Percentiles rank a stretch among this genome's conserved stretches.
phyloP scores from a whole-genome alignment of 371 early-diverging fungal genomes.

The Scutellospora calospora region DNA sequence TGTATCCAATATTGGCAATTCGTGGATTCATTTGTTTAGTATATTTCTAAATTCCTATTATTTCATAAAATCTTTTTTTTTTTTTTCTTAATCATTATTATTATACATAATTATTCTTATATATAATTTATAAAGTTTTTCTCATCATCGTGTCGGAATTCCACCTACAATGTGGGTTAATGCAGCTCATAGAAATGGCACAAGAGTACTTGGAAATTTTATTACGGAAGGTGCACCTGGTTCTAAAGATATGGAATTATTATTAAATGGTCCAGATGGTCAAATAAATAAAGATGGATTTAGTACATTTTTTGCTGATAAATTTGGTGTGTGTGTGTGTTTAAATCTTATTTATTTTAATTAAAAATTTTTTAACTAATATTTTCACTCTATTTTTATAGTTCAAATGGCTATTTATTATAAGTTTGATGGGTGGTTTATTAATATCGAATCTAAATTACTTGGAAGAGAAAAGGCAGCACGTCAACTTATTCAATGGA shows the following conservation, averaged over 20 bases:
- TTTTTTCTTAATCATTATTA: background rate
- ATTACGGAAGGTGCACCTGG: constrained; percentile 57
- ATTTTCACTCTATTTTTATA: constrained; percentile 17
- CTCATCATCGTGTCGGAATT: constrained; percentile 65
- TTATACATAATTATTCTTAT: background rate
- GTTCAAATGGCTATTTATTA: constrained; percentile 69
- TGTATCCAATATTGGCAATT: constrained; percentile 63
- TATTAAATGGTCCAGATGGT: constrained; percentile 54
- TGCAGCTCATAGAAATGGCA: constrained; percentile 71
- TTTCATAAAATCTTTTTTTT: background rate
- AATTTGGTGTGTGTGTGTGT: constrained; percentile 51
- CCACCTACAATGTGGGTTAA: constrained; percentile 72
- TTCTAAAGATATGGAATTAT: constrained; percentile 56
- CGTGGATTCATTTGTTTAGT: constrained; percentile 70
- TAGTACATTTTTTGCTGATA: constrained; percentile 60
- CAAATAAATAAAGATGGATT: constrained; percentile 47
- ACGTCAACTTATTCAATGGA: constrained; percentile 50
- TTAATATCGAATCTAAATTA: constrained; percentile 69
- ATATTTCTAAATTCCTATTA: background rate
- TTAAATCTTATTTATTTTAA: constrained; percentile 4
- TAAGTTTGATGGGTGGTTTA: constrained; percentile 75
- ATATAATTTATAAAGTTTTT: constrained; percentile 51
- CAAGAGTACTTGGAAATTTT: constrained; percentile 61
- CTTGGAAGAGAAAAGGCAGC: constrained; percentile 48
- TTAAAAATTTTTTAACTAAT: too few species aligned